Base-by-base conservation (phyloP, 1,284 basidiomycete genomes). In the Cystobasidiaceae sp. region DNA sequence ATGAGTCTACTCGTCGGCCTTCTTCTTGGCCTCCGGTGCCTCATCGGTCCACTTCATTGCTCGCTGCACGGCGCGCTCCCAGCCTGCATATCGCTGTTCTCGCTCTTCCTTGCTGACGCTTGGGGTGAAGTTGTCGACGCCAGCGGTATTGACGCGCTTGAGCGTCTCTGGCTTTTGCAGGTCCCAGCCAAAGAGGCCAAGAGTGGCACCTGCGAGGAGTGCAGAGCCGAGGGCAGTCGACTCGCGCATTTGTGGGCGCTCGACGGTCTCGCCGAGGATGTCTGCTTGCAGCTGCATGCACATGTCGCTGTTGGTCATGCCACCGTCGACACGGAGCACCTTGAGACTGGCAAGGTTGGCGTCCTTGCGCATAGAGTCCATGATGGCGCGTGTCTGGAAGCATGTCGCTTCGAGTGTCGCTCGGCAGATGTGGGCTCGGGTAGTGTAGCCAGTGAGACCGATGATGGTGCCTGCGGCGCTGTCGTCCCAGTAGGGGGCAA, bases 191-290 rank as follows among this genome's bases (percentile, higher is more conserved):
- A 90, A 94, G 28, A 97, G 80, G 4, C 83, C 81, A 33, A 97
- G 82, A 0, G 94, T 93, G 43, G 89, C 84, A 17, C 89, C 96
- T 15, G 96, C 94, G n/a, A 97, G 84, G 43, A 98, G 80, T 19
- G 96, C 96, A 8, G 92, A 91, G n/a, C 94, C 94, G 41, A 98
- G 81, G 4, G 96, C 94, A 5, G 94, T 98, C 8, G 90, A 92
- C 88, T 98, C 94, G 76, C 93, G 82, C 94, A 98, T 98, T 74
- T 91, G 87, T 15, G 94, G 93, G 59, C 94, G 82, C 68, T 93
- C 81, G 64, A 98, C 90, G 23, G 85, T 85, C 78, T 97, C 93
- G 11, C 93, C 94, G 27, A 93, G 88, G 51, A 97, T 81, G 75
- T 97, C 90, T 2, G 94, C 92, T 75, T 87, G 85, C 91, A 97